Evolutionary conservation across 2,329 filamentous ascomycete genomes (phyloP).

Genomic region (Rhexocercosporidium sp.): DNA sequence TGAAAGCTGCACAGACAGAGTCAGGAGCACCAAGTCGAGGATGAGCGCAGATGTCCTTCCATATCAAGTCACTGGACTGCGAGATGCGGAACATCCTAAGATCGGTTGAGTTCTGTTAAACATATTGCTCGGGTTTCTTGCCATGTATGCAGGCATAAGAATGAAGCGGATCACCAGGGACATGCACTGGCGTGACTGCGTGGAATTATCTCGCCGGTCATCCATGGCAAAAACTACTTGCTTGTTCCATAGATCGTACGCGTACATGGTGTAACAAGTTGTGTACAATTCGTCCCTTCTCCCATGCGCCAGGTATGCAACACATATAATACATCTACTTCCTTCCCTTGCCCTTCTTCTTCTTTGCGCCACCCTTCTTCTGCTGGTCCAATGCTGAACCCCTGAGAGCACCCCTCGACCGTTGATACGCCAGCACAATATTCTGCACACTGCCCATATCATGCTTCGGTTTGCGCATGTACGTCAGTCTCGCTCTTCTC

Average conservation of each 20-base stretch:
- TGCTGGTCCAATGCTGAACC: constrained; percentile 28
- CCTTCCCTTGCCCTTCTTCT: constrained; percentile 38
- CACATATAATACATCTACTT: constrained; percentile 33
- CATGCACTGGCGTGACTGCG: background rate
- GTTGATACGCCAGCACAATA: constrained; percentile 71
- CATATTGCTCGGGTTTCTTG: constrained; percentile 20
- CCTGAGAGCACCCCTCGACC: constrained; percentile 53
- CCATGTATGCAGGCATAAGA: constrained; percentile 12
- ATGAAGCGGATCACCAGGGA: constrained; percentile 17
- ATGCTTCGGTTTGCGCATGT: constrained; percentile 87
- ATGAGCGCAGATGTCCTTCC: constrained; percentile 8
- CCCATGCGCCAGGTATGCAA: constrained; percentile 27
- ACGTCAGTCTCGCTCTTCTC: constrained; percentile 85
- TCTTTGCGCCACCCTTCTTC: constrained; percentile 35
- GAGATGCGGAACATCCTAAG: too few relatives aligned
- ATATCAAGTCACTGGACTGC: too few relatives aligned
- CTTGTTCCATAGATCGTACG: background rate
- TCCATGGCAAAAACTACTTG: background rate
- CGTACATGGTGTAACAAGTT: background rate
- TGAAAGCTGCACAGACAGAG: background rate
- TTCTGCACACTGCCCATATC: constrained; percentile 87
- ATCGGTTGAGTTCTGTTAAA: too few relatives aligned
- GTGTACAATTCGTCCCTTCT: constrained; percentile 12
- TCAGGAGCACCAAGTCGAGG: constrained; percentile 16
- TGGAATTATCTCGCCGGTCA: background rate